phyloP scores from a whole-genome alignment of 108 stramenopile genomes.

The Nannochloropsis granulata region DNA sequence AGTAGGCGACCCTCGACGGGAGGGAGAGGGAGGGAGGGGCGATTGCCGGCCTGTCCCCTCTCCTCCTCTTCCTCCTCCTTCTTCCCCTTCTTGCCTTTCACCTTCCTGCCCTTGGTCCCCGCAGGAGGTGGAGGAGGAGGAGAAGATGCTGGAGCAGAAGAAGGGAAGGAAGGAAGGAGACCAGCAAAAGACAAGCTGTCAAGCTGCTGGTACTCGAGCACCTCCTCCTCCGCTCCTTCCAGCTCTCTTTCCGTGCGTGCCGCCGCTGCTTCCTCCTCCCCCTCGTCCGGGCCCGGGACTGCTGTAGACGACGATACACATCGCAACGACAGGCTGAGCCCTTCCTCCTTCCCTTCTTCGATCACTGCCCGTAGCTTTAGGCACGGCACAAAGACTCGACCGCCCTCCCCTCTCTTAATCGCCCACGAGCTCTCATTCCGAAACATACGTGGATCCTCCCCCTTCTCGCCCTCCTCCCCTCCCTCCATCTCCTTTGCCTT shows the following conservation, averaged over 20 bases:
- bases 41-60: not conserved
- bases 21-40: not conserved
- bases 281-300: not conserved
- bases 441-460: not conserved
- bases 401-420: not conserved
- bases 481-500: not conserved
- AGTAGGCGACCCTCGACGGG: not conserved
- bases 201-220: not conserved
- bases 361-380: not conserved
- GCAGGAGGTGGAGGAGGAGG: not conserved
- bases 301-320: not conserved
- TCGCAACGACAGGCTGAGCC: not conserved
- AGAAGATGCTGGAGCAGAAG: not conserved
- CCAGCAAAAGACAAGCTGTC: not conserved
- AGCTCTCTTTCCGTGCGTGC: not conserved
- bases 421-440: not conserved
- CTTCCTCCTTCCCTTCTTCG: not conserved
- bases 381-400: not conserved
- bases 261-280: not conserved
- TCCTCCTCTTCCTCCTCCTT: not conserved
- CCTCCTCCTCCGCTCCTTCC: not conserved
- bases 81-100: not conserved
- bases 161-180: not conserved
- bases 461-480: not conserved
- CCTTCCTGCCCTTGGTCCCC: not conserved